phyloP scores from a whole-genome alignment of 2,329 filamentous ascomycete species.

The Leptosphaerulina australis region DNA sequence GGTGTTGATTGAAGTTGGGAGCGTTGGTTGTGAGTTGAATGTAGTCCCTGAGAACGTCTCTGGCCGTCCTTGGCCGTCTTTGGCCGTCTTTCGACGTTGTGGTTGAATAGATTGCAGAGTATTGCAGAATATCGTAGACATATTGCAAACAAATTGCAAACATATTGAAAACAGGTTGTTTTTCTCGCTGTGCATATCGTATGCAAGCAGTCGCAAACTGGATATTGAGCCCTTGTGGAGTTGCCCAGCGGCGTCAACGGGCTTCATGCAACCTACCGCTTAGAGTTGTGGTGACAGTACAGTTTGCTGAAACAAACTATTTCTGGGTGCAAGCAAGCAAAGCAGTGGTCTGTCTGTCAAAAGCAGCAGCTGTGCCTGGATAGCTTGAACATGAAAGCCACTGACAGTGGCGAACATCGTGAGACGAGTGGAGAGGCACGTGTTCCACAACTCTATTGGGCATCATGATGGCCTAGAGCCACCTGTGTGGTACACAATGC shows the following conservation, averaged over 20 bases:
- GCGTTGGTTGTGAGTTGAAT: background rate
- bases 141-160: conserved; percentile 10
- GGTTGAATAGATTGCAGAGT: conserved; percentile 4
- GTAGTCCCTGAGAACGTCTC: background rate
- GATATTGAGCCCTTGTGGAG: background rate
- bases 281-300: background rate
- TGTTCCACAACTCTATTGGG: conserved; percentile 8
- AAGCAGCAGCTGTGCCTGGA: conserved; percentile 3
- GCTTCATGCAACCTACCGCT: background rate
- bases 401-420: conserved; percentile 7
- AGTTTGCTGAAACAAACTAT: background rate
- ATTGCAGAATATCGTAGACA: no score
- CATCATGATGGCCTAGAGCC: conserved; percentile 22
- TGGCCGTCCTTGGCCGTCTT: no score
- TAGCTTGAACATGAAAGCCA: conserved; percentile 16
- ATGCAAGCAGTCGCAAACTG: background rate
- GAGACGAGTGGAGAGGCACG: conserved; percentile 3
- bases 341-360: conserved; percentile 7
- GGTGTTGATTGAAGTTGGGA: conserved; percentile 3
- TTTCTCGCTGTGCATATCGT: conserved; percentile 2
- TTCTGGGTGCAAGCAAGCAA: background rate
- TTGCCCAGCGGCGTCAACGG: background rate
- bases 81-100: no score
- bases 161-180: background rate
- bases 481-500: conserved; percentile 13